Base-by-base conservation (phyloP, 1,139 yeast genomes). In the Yamadazyma kanchanaburiensis region DNA sequence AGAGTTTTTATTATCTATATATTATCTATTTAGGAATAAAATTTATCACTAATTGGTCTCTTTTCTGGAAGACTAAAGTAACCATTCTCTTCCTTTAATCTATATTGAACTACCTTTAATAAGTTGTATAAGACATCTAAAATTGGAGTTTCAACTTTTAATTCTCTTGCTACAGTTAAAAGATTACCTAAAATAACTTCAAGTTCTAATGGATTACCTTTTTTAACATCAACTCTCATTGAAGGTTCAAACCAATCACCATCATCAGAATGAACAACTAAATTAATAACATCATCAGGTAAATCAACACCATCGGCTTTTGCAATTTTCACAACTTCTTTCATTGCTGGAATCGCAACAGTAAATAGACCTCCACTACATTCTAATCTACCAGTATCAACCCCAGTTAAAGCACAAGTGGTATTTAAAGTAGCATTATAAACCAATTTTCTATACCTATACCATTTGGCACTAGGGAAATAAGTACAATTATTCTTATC, bases 371-470 rank as follows among this genome's bases (percentile, higher is more conserved):
- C 38, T 4, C 46, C 43, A 16, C 41, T 34, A 19, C 40, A 35
- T 11, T 46, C 50, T 21, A 53, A 31, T 19, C 41, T 36, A 1
- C 60, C 61, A 18, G 58, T 54, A 32, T 61, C 66, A 26, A 53
- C 35, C 17, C 53, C 54, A 12, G 59, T 54, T 22, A 56, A 43
- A 18, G 60, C 53, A 32, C 64, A 58, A 6, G 58, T 54, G 8
- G 67, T 55, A 40, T 61, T 63, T 36, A 53, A 49, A 4, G 60
- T 46, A 8, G 63, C 59, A 34, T 63, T 63, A 35, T 60, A 63
- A 8, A 63, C 48, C 25, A 63, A 49, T 33, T 63, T 83, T 35
- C 91, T 91, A 21, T 38, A 83, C 48, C 94, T 62, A 10, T 77
- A 68, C 48, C 58, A 63, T 35, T 70, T 66, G 12, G 70, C 75